Base-by-base conservation (phyloP, 2,329 filamentous ascomycete genomes). In the Daldinia sp. region DNA sequence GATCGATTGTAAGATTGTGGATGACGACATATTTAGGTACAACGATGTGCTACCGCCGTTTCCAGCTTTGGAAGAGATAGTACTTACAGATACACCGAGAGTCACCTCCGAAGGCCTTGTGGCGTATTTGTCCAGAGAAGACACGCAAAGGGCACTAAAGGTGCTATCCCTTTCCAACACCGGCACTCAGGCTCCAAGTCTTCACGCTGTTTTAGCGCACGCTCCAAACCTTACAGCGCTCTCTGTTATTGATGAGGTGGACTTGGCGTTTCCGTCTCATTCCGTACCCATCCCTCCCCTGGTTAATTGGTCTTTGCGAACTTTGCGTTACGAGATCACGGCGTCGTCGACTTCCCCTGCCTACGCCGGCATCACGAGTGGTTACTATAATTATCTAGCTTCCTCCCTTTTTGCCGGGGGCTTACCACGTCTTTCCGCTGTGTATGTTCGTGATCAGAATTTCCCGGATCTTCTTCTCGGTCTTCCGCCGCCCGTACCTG, bases 361-460 rank as follows among this genome's bases (percentile, higher is more conserved):
- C 9, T 90, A 87, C 63, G 78, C 82, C 7, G 81, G 77, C 63
- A 79, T 84, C 21, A 84, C 84, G 0, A 77, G 81, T 8, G 84
- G 84, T 15, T 96, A 97, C 79, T 96, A 97, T 77, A 86, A 87
- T 63, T 97, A 97, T 77, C 86, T 98, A 17, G 89, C 92, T 23
- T 86, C 86, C n/a, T 96, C 92, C 0, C 85, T 98, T 29, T 86
- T 95, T 63, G 85, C 87, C 13, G 90, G 90, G 64, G 85, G 87
- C 6, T 83, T 98, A 6, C 93, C 93, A 1, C 85, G 84, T 32
- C 83, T 98, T 7, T 84, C 84, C 32, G 86, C 89, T 19, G 85
- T 98, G 6, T 97, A 96, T 74, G 94, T 97, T 15, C 90, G 92
- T 51, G 93, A 97, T 71, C 86, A 90, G 23, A 83, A 86, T 50